phyloP scores from a whole-genome alignment of 495 filamentous ascomycete genomes.

The Lepidopterella palustris region DNA sequence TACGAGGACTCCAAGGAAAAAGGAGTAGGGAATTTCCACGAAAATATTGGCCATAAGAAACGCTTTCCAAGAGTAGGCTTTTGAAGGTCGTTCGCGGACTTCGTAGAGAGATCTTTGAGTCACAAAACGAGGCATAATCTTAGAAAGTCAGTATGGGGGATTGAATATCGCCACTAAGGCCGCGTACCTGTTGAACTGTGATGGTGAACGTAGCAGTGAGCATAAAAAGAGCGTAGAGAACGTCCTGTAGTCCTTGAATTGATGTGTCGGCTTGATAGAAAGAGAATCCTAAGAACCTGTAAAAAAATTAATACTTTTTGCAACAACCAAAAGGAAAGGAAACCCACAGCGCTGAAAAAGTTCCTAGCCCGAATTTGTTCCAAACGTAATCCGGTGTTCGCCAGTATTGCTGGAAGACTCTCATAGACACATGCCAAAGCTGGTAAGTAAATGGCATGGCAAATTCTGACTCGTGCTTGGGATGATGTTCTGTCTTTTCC shows the following conservation, averaged over 20 bases:
- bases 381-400: slow-evolving; percentile 78
- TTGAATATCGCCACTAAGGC: background rate
- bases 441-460: slow-evolving; percentile 41
- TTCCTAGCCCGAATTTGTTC: slow-evolving; percentile 54
- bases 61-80: slow-evolving; percentile 76
- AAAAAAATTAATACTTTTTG: background rate
- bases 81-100: slow-evolving; percentile 76
- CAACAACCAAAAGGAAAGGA: background rate
- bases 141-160: slow-evolving; percentile 47
- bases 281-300: slow-evolving; percentile 73
- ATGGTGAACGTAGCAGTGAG: slow-evolving; percentile 72
- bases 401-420: slow-evolving; percentile 86
- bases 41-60: slow-evolving; percentile 46
- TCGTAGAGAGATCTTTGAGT: slow-evolving; percentile 77
- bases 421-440: slow-evolving; percentile 45
- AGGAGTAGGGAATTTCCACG: slow-evolving; percentile 34
- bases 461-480: slow-evolving; percentile 21
- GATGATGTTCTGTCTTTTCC: slow-evolving; percentile 19
- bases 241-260: slow-evolving; percentile 38
- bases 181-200: slow-evolving; percentile 53
- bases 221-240: slow-evolving; percentile 84
- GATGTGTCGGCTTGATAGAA: slow-evolving; percentile 47
- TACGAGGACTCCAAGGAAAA: slow-evolving; percentile 58
- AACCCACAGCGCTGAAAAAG: slow-evolving; percentile 28
- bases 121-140: slow-evolving; percentile 78